phyloP scores from a whole-genome alignment of 1,139 yeast genomes.

The Yamadazyma epiphylla region DNA sequence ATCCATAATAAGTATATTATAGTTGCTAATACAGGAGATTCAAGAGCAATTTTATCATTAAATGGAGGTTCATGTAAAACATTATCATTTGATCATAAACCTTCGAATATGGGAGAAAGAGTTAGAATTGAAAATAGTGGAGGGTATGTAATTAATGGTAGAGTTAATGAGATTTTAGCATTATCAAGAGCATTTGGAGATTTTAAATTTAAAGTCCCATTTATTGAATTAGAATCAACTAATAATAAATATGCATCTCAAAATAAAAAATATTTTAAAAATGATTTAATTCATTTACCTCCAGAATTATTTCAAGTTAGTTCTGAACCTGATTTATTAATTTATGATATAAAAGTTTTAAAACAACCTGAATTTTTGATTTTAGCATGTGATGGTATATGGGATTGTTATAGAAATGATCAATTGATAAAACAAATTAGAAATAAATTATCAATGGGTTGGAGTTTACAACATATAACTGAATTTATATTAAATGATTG shows the following conservation, averaged over 20 bases:
- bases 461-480: slow-evolving; percentile 55
- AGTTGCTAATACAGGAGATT: slow-evolving; percentile 74
- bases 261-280: slow-evolving; percentile 17
- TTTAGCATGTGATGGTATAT: slow-evolving; percentile 74
- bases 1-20: slow-evolving; percentile 46
- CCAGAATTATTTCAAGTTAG: slow-evolving; percentile 52
- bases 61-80: slow-evolving; percentile 53
- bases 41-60: slow-evolving; percentile 58
- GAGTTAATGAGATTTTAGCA: slow-evolving; percentile 73
- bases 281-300: slow-evolving; percentile 28
- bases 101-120: slow-evolving; percentile 70
- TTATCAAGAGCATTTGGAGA: slow-evolving; percentile 77
- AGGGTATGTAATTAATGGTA: slow-evolving; percentile 62
- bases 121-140: slow-evolving; percentile 71
- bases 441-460: slow-evolving; percentile 53
- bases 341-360: slow-evolving; percentile 41
- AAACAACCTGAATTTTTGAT: slow-evolving; percentile 58
- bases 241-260: slow-evolving; percentile 23
- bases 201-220: slow-evolving; percentile 57
- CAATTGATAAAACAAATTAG: slow-evolving; percentile 53
- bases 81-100: slow-evolving; percentile 73
- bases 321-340: slow-evolving; percentile 66
- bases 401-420: slow-evolving; percentile 70
- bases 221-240: slow-evolving; percentile 27
- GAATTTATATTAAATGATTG: slow-evolving; percentile 63